These are phyloP conservation scores for Picochlorum sp. DNA, from an alignment of 139 green algal genomes.

Conservation along the genomic window DNA sequence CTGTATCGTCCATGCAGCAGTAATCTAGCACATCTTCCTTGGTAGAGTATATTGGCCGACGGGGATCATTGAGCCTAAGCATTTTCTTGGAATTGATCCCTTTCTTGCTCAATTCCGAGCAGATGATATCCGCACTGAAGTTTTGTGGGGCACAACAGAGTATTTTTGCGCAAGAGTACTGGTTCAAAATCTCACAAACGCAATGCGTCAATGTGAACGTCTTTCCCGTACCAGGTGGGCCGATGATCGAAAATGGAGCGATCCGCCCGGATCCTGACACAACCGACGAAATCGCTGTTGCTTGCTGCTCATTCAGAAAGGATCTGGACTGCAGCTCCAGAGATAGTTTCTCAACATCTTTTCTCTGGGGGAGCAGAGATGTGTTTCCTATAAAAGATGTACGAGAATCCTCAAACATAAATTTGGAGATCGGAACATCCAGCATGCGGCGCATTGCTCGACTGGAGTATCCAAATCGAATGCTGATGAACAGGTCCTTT, in stretches of 20 bases:
- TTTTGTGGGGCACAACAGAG: slow-evolving; percentile 38
- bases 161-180: slow-evolving; percentile 20
- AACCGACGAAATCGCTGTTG: slow-evolving; percentile 37
- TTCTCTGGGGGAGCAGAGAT: too few species aligned
- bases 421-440: too few species aligned
- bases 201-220: slow-evolving; percentile 59
- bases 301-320: slow-evolving; percentile 54
- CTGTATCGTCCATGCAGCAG: slow-evolving; percentile 10
- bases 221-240: slow-evolving; percentile 66
- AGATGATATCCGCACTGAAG: slow-evolving; percentile 51
- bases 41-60: slow-evolving; percentile 19
- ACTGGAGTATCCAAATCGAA: too few species aligned
- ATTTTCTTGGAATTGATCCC: slow-evolving; percentile 18
- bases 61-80: slow-evolving; percentile 48
- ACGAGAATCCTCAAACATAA: too few species aligned
- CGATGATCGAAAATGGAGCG: slow-evolving; percentile 46
- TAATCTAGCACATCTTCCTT: slow-evolving; percentile 38
- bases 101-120: slow-evolving; percentile 20
- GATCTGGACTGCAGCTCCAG: background rate
- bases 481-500: too few species aligned
- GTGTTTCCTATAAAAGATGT: too few species aligned
- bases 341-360: background rate
- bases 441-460: too few species aligned
- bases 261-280: slow-evolving; percentile 23
- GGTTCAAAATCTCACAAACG: slow-evolving; percentile 33